These are phyloP conservation scores for Prunus persica DNA, from an alignment of 306 rosid genomes.

Conservation along the genomic window DNA sequence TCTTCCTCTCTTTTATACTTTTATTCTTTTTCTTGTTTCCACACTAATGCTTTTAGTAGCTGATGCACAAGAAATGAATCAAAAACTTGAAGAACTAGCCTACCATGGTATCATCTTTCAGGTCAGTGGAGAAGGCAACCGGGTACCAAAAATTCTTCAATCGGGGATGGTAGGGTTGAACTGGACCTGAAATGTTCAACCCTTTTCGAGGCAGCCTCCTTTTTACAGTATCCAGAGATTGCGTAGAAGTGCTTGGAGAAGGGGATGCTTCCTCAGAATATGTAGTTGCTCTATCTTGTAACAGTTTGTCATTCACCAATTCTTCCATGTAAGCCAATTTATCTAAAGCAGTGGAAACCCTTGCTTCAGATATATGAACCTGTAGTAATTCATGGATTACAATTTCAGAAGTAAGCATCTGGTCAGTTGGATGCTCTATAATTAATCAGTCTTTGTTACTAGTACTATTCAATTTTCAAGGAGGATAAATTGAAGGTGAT, in stretches of 20 bases:
- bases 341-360: conserved; percentile 88
- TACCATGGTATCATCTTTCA: conserved; percentile 90
- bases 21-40: neutral
- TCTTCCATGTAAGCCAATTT: conserved; percentile 98
- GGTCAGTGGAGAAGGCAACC: conserved; percentile 71
- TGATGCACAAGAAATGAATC: neutral
- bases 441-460: neutral
- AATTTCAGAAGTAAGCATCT: neutral
- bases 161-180: conserved; percentile 75
- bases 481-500: neutral
- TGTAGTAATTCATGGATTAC: conserved; percentile 41
- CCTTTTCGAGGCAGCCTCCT: conserved; percentile 46
- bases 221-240: conserved; percentile 30
- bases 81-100: conserved; percentile 11
- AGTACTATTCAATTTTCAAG: neutral
- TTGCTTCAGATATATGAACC: conserved; percentile 96
- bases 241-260: conserved; percentile 54
- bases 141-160: conserved; percentile 99
- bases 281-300: conserved; percentile 50
- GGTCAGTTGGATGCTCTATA: neutral
- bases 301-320: conserved; percentile 78
- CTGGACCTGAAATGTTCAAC: conserved; percentile 88
- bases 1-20: neutral
- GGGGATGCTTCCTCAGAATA: conserved; percentile 48
- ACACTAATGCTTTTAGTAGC: neutral